A percentile compares a stretch with the other conserved stretches of the same genome.
phyloP scores from a whole-genome alignment of 345 rosid genomes.

The Rhodamnia argentea region DNA sequence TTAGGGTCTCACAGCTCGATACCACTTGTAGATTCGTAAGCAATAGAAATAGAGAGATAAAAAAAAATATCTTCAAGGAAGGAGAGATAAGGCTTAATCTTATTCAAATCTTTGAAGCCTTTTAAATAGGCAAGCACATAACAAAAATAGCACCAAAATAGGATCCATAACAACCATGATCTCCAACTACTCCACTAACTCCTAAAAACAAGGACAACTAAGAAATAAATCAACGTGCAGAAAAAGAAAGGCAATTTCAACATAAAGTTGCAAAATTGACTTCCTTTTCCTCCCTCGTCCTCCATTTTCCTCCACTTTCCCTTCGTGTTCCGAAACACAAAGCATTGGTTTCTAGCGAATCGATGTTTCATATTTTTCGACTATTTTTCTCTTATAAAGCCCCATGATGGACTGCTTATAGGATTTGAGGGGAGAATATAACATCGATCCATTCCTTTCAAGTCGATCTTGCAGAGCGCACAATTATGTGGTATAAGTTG shows the following conservation, averaged over 20 bases:
- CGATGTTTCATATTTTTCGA: fast-evolving
- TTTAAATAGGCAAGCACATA: too few relatives aligned
- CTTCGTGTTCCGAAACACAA: too few relatives aligned
- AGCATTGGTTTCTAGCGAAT: background rate
- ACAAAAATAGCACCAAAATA: too few relatives aligned
- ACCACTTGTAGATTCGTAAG: background rate
- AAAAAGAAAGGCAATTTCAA: too few relatives aligned
- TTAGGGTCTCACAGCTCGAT: too few relatives aligned
- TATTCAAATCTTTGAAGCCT: too few relatives aligned
- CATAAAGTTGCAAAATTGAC: fast-evolving
- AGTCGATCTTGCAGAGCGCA: background rate
- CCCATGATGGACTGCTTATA: fast-evolving
- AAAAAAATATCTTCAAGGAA: background rate
- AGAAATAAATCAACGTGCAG: too few relatives aligned
- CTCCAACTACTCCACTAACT: too few relatives aligned
- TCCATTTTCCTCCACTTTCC: too few relatives aligned
- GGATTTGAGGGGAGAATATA: fast-evolving
- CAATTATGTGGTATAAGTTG: background rate
- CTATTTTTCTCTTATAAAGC: background rate
- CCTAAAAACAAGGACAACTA: too few relatives aligned
- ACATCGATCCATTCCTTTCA: background rate
- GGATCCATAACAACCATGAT: too few relatives aligned
- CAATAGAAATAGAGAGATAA: background rate
- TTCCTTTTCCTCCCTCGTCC: background rate
- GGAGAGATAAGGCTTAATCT: background rate